Evolutionary conservation across 352 stramenopile genomes (phyloP).

Genomic region (Pythium guiyangense): DNA sequence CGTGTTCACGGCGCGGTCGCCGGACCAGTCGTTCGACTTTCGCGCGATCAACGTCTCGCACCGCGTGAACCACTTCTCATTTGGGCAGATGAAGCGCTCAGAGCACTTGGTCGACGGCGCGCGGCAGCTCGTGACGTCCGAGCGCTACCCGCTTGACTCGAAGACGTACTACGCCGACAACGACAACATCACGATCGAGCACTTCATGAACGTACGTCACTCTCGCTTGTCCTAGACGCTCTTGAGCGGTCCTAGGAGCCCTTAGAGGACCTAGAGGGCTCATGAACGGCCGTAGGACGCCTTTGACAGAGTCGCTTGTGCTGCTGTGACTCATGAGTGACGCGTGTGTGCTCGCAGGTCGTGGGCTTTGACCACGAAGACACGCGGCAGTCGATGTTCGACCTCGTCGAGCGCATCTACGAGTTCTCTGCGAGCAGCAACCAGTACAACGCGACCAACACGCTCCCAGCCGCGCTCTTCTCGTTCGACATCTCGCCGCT

Average conservation of each 20-base stretch:
- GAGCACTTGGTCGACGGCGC: slow-evolving; percentile 54
- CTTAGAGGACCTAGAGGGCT: no score
- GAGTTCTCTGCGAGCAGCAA: slow-evolving; percentile 78
- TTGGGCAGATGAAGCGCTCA: slow-evolving; percentile 62
- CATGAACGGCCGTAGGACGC: no score
- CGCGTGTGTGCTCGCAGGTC: slow-evolving; percentile 27
- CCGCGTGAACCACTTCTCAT: slow-evolving; percentile 80
- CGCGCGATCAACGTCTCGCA: slow-evolving; percentile 61
- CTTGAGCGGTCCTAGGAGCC: no score
- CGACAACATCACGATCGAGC: slow-evolving; percentile 74
- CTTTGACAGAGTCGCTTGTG: no score
- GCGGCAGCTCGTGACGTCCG: slow-evolving; percentile 39
- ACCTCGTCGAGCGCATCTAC: slow-evolving; percentile 52
- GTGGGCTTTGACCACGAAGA: slow-evolving; percentile 74
- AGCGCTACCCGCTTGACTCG: slow-evolving; percentile 61
- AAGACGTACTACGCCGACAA: slow-evolving; percentile 47
- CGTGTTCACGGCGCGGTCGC: slow-evolving; percentile 58
- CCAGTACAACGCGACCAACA: slow-evolving; percentile 61
- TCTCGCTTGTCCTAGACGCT: neutral
- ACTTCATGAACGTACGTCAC: slow-evolving; percentile 82
- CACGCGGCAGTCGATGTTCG: slow-evolving; percentile 41
- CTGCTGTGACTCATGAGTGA: no score
- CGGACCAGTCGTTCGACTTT: slow-evolving; percentile 68
- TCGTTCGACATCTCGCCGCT: slow-evolving; percentile 81
- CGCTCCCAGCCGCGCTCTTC: slow-evolving; percentile 63